Evolutionary conservation across 768 basidiomycete genomes (phyloP).

Genomic region (Russula virescens): DNA sequence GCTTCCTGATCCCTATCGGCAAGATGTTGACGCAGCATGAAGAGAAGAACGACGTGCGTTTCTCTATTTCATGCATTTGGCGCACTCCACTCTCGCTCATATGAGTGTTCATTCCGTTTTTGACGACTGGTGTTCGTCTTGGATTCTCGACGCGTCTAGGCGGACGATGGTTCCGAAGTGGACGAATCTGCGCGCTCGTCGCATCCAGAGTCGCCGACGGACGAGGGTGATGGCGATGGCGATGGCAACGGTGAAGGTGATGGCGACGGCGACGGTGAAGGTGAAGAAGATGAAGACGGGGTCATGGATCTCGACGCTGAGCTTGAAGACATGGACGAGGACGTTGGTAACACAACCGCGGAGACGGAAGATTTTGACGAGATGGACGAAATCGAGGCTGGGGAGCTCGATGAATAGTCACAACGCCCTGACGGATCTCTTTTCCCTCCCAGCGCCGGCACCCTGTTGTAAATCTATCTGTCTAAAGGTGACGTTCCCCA

Average conservation of each 20-base stretch:
- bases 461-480: background rate
- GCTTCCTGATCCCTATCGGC: conserved; percentile 68
- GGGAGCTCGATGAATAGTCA: conserved; percentile 15
- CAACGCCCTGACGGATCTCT: background rate
- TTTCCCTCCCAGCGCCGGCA: background rate
- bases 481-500: background rate
- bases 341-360: conserved; percentile 16
- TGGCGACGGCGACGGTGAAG: conserved; percentile 46
- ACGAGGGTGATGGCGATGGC: conserved; percentile 32
- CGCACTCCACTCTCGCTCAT: no score
- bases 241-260: conserved; percentile 42
- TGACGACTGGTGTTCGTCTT: background rate
- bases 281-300: conserved; percentile 54
- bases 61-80: background rate
- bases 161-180: conserved; percentile 36
- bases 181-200: conserved; percentile 37
- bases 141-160: conserved; percentile 28
- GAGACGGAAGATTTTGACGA: conserved; percentile 17
- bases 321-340: conserved; percentile 23
- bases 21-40: conserved; percentile 67
- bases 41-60: conserved; percentile 74
- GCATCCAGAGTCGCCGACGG: conserved; percentile 34
- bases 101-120: background rate
- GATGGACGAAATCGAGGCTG: conserved; percentile 11
- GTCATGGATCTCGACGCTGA: conserved; percentile 44